Evolutionary conservation across 2,329 filamentous ascomycete species (phyloP), one percentile per base, ranked within the genome.

Genomic region (Sarocladiaceae sp.): DNA sequence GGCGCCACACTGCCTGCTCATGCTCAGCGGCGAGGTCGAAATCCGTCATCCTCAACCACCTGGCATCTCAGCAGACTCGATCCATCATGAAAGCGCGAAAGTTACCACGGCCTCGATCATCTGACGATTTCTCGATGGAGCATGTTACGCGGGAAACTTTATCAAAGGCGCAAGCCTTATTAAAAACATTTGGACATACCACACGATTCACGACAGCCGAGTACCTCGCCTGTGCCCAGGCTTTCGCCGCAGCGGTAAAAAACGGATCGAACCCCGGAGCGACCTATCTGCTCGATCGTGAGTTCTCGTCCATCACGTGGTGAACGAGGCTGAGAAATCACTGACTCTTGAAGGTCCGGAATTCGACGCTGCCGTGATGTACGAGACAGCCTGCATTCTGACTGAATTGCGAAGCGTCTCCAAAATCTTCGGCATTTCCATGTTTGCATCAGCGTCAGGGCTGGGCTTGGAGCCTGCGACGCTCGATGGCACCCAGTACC

Each of bases 331-430:
- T n/a, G n/a, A n/a, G n/a, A 29, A 29, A n/a, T 29, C 9, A 43
- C 40, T 43, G 10, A 43, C 26, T n/a, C 6, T 32, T n/a, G 6
- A 6, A 43, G 40, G 19, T 21, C 26, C 40, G 12, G 19, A 18
- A n/a, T 19, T 43, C 23, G 40, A 43, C 27, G 40, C 40, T 13
- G 40, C 40, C 5, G n/a, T 29, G 4, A 43, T 43, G 3, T 43
- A 33, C n/a, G 40, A 43, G 16, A 43, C 40, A 18, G 40, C 21
- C 10, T 32, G 26, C 27, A 43, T 43, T 19, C 3, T 43, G 7
- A 29, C 29, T 13, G 15, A 16, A 18, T n/a, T 15, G 19, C 13
- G 15, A 41, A 6, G 6, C 37, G n/a, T 23, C 20, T 12, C 15
- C n/a, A 5, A 41, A 15, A 27, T 24, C 37, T 12, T 18, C 29